Base-by-base conservation (phyloP, 108 stramenopile species). In the Parietichytrium sp. region DNA sequence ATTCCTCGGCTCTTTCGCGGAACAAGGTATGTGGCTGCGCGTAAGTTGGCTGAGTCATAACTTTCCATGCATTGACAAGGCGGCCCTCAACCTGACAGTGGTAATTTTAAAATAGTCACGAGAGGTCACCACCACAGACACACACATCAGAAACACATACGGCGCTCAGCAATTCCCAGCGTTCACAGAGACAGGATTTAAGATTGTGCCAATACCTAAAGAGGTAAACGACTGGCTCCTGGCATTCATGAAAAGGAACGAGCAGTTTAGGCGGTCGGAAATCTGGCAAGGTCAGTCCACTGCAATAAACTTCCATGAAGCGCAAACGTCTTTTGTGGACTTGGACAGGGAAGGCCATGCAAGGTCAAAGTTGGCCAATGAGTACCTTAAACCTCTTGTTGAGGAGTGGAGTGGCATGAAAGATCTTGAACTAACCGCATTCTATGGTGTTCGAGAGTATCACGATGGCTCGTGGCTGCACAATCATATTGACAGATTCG, bases 351-450 rank as follows among this genome's bases (percentile, higher is more conserved):
- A 72, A 42, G n/a, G 61, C 10, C 13, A 10, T 47, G 15, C 36
- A 33, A 42, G 38, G 16, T 45, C 36, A 33, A 10, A 42, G 10
- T 45, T 72, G 61, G 61, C 42, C 38, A 72, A 72, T 27, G 12
- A 72, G 61, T 72, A 45, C 61, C 36, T 72, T 25, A 72, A 72
- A 42, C 61, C 61, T 47, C 10, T 72, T 7, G 61, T 72, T 10
- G 61, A 72, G 61, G 61, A 72, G 61, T 72, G 61, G 61, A 45
- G 38, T 12, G 38, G 45, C 20, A 72, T 72, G 61, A 42, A 42
- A 13, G 61, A 72, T 27, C 61, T 72, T 31, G 61, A 72, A 42
- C 61, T 72, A 12, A 72, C 61, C 33, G 61, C 61, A 6, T 72
- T 72, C 20, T 72, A 72, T 42, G 61, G 61, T 0, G 61, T 72